phyloP scores from a whole-genome alignment of 2,329 filamentous ascomycete species.

The Pezicula radicicola region DNA sequence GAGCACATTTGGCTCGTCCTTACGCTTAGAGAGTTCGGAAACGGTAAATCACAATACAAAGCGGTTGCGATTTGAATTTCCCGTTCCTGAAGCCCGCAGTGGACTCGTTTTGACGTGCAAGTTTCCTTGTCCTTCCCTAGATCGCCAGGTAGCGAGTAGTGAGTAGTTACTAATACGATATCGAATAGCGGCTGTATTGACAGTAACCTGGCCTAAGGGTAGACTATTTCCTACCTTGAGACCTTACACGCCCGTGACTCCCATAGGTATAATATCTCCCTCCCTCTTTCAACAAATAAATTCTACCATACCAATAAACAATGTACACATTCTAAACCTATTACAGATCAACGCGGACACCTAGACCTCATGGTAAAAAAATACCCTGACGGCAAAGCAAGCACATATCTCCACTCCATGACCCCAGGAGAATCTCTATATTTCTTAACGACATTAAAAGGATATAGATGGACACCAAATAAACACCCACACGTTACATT shows the following conservation, averaged over 20 bases:
- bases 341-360: slow-evolving; percentile 49
- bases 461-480: slow-evolving; percentile 48
- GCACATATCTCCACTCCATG: slow-evolving; percentile 63
- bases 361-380: slow-evolving; percentile 66
- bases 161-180: no score
- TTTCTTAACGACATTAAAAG: slow-evolving; percentile 52
- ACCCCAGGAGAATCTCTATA: slow-evolving; percentile 57
- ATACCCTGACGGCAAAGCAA: slow-evolving; percentile 64
- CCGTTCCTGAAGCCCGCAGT: slow-evolving; percentile 40
- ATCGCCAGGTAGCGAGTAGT: background rate
- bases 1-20: background rate
- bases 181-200: slow-evolving; percentile 48
- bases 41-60: slow-evolving; percentile 58
- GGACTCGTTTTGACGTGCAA: slow-evolving; percentile 49
- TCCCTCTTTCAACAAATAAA: background rate
- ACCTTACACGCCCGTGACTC: slow-evolving; percentile 63
- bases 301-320: no score
- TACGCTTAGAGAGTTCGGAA: slow-evolving; percentile 44
- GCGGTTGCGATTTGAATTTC: slow-evolving; percentile 52
- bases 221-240: slow-evolving; percentile 56
- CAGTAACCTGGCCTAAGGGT: slow-evolving; percentile 55
- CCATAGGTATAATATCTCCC: slow-evolving; percentile 2
- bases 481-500: slow-evolving; percentile 52
- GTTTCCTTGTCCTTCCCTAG: background rate
- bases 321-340: background rate